A percentile compares a stretch with the other conserved stretches of the same genome.
phyloP scores from a whole-genome alignment of 2,329 filamentous ascomycete genomes.

The Diaporthe capsici region DNA sequence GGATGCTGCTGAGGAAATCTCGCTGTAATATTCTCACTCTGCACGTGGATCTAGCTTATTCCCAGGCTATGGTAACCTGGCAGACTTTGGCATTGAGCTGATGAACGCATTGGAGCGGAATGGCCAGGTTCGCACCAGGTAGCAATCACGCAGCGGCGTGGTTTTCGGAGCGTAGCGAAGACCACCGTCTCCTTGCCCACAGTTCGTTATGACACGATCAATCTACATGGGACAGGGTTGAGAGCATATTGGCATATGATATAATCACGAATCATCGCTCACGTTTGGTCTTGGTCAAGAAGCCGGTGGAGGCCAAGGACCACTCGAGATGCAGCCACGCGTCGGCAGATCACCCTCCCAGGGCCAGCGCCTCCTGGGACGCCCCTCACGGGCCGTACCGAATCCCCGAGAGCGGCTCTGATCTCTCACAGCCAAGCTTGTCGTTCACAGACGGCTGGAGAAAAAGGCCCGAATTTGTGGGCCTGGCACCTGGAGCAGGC shows the following conservation, averaged over 20 bases:
- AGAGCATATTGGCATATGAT: background rate
- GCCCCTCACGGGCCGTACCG: conserved; percentile 5
- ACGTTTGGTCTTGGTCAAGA: background rate
- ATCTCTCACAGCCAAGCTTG: background rate
- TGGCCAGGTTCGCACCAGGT: background rate
- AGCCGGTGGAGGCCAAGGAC: background rate
- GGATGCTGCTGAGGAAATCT: no score
- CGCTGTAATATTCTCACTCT: no score
- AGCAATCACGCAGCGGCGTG: background rate
- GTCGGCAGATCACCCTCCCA: background rate
- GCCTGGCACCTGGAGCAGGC: background rate
- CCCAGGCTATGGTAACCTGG: background rate
- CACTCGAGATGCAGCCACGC: background rate
- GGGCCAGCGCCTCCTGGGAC: background rate
- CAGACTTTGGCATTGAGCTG: background rate
- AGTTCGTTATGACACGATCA: background rate
- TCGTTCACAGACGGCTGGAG: background rate
- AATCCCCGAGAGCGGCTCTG: conserved; percentile 2
- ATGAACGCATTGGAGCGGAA: background rate
- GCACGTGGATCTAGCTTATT: no score
- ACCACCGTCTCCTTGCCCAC: background rate
- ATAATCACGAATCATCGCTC: background rate
- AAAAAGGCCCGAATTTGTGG: background rate
- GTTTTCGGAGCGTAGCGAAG: background rate
- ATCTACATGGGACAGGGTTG: background rate